Evolutionary conservation across 2,329 filamentous ascomycete genomes (phyloP), one percentile per base, ranked within the genome.

Genomic region (Aspergillus phoenicis): DNA sequence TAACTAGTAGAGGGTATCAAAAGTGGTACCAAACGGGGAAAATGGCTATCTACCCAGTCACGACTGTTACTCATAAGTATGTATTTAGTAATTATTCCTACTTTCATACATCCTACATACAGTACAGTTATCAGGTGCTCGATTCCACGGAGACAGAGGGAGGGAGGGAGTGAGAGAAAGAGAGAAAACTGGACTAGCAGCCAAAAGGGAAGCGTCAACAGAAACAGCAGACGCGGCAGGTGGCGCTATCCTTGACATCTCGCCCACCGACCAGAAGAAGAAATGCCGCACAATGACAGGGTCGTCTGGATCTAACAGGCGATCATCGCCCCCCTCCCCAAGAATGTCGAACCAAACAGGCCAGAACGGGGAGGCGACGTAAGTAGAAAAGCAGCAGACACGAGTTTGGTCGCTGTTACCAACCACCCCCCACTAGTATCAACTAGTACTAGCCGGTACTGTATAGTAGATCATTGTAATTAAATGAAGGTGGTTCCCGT

Each of bases 401-500:
- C 55, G 60, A 64, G 64, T 63, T 56, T 45, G 49, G 24, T 60
- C 45, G 30, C 33, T 36, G 33, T 36, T 36, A 13, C 33, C 33
- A 30, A 30, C 11, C 36, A 51, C 47, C 22, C 33, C 24, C 30
- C 41, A 57, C 58, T 65, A 63, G 63, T 65, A 65, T 60, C 24
- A 60, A 58, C 62, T 65, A 63, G 64, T 66, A 66, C 61, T 61
- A 63, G 57, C 24, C 55, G 30, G 41, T 63, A 64, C 57, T 61
- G 59, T 62, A 57, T 43, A 62, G 63, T 59, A 61, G 63, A 65
- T 66, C 59, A 65, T 65, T 45, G 61, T 65, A 65, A 58, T 61
- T 61, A 47, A 54, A 41, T 24, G 33, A 36, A 13, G 33, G 33
- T 36, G 33, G 33, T 36, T 36, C 33, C 30, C 33, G 33, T 36